A percentile compares a stretch with the other conserved stretches of the same genome.
These are phyloP conservation scores for Pinus taeda DNA, from an alignment of 75 land plant genomes.

Conservation along the genomic window DNA sequence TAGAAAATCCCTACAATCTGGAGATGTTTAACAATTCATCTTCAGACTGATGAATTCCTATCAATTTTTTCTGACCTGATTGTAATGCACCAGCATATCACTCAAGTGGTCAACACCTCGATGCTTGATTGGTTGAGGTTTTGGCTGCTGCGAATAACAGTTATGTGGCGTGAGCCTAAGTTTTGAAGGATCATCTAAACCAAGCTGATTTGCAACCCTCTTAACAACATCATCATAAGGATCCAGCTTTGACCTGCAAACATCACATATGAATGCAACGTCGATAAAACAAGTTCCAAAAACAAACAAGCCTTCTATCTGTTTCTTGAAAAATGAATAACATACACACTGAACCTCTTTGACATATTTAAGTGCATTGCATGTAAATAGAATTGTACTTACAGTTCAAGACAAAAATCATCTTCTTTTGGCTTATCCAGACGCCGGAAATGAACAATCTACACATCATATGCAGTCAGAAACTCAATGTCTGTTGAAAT, in stretches of 20 bases:
- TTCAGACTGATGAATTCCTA: neutral
- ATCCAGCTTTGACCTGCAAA: constrained; percentile 47
- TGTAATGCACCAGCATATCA: constrained; percentile 57
- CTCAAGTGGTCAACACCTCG: constrained; percentile 48
- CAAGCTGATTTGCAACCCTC: constrained; percentile 38
- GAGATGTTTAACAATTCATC: neutral
- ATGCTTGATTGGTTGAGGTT: constrained; percentile 52
- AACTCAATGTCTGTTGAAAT: neutral
- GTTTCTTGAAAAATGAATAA: neutral
- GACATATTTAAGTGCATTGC: neutral
- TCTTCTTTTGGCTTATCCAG: constrained; percentile 54
- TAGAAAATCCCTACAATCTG: neutral
- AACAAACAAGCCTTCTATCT: neutral
- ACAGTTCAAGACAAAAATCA: constrained; percentile 48
- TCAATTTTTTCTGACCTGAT: constrained; percentile 24
- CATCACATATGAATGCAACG: neutral
- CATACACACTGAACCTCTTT: too few species aligned
- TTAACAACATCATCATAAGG: constrained; percentile 54
- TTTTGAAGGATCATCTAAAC: constrained; percentile 49
- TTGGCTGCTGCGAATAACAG: constrained; percentile 51
- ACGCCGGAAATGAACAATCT: constrained; percentile 51
- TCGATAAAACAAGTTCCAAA: neutral
- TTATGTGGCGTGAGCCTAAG: constrained; percentile 47
- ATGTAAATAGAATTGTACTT: constrained; percentile 13
- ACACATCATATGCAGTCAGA: constrained; percentile 9